Percentiles rank a stretch among this genome's conserved stretches.
These are phyloP conservation scores for Knoxdaviesia proteae DNA, from an alignment of 2,329 filamentous ascomycete genomes.

Conservation along the genomic window DNA sequence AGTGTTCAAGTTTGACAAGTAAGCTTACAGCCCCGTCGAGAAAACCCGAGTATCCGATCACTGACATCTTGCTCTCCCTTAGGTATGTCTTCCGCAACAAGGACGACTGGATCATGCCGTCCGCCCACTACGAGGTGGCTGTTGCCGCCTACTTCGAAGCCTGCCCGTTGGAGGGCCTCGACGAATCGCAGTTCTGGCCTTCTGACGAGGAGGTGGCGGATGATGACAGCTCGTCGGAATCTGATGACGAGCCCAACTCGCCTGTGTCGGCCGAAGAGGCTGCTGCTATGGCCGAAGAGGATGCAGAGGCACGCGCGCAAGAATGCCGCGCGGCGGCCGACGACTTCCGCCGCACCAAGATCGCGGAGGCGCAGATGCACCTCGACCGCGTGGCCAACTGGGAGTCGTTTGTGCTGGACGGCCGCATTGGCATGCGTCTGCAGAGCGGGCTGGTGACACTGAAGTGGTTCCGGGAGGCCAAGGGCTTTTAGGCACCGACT, in stretches of 20 bases:
- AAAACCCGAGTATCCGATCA: not conserved
- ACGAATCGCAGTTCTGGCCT: not conserved
- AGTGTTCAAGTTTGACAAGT: conserved; percentile 45
- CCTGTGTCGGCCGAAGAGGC: not conserved
- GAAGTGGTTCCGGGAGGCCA: conserved; percentile 27
- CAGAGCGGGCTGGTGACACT: conserved; percentile 49
- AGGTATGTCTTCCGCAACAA: conserved; percentile 35
- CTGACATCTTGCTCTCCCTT: conserved; percentile 2
- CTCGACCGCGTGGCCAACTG: conserved; percentile 48
- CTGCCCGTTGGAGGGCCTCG: conserved; percentile 14
- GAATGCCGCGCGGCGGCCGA: conserved; percentile 12
- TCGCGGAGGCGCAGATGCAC: conserved; percentile 40
- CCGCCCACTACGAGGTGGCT: conserved; percentile 71
- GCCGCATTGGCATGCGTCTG: conserved; percentile 52
- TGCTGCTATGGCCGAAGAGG: conserved; percentile 6
- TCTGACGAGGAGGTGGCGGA: conserved; percentile 4
- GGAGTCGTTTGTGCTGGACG: conserved; percentile 55
- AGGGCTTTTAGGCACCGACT: conserved; percentile 9
- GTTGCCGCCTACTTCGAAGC: conserved; percentile 60
- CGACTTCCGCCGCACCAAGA: conserved; percentile 21
- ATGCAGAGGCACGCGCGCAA: conserved; percentile 6
- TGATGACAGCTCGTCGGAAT: conserved; percentile 12
- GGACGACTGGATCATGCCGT: conserved; percentile 52
- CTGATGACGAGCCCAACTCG: conserved; percentile 1
- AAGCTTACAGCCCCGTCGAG: conserved; percentile 7